Conservation (phyloP, 768 basidiomycete genomes). For the Hydnomerulius pinastri region DNA sequence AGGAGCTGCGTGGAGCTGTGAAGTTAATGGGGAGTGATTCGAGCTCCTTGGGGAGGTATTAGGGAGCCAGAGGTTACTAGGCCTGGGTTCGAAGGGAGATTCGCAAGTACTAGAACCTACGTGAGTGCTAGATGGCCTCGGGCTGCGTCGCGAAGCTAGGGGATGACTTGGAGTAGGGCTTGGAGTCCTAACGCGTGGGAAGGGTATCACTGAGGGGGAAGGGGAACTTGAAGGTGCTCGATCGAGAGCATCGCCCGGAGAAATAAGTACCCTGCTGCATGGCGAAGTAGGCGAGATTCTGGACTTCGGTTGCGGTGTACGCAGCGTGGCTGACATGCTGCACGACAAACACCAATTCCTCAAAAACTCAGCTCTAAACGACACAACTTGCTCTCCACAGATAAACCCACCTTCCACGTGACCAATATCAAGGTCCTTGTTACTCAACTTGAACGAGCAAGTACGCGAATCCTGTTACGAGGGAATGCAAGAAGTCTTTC, state of each 20-base stretch:
- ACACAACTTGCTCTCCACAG: not conserved
- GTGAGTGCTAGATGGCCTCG: conserved; percentile 11
- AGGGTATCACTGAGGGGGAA: conserved; percentile 21
- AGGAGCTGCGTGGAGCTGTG: conserved; percentile 2
- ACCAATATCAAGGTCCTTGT: conserved; percentile 18
- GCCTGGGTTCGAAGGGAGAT: conserved; percentile 25
- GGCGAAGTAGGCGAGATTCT: not conserved
- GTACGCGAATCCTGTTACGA: not conserved
- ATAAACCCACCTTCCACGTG: conserved; percentile 27
- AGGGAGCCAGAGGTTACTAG: not conserved
- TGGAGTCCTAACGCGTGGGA: conserved; percentile 10
- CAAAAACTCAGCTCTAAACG: not conserved
- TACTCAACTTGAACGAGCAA: not conserved
- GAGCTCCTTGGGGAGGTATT: not conserved
- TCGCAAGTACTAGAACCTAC: conserved; percentile 1
- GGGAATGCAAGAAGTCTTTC: not conserved
- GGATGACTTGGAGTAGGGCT: conserved; percentile 2
- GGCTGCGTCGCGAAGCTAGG: conserved; percentile 1
- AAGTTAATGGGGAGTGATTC: not conserved
- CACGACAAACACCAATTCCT: conserved; percentile 19
- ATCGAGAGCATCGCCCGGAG: conserved; percentile 3
- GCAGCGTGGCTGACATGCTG: conserved; percentile 34
- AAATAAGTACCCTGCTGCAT: conserved; percentile 1
- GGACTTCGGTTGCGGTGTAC: conserved; percentile 21
- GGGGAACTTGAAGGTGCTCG: conserved; percentile 7